Evolutionary conservation across 2,329 filamentous ascomycete species (phyloP).

Genomic region (Fusarium nurragi): DNA sequence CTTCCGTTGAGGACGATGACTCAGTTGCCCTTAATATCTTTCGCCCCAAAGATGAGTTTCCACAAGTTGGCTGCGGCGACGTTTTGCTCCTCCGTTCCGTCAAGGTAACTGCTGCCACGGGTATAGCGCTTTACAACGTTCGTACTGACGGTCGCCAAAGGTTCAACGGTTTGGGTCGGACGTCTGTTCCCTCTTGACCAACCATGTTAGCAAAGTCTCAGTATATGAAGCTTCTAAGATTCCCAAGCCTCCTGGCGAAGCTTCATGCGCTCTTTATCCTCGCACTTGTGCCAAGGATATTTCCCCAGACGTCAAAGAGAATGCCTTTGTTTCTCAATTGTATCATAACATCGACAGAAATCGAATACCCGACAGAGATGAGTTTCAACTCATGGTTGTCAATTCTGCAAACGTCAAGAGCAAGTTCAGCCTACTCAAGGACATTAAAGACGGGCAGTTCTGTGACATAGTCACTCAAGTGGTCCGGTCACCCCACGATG

Average conservation of each 20-base stretch:
- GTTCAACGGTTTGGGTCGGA: conserved; percentile 52
- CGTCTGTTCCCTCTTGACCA: conserved; percentile 56
- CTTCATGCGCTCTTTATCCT: conserved; percentile 45
- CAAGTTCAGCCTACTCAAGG: conserved; percentile 73
- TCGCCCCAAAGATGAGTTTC: conserved; percentile 59
- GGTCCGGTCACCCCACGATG: conserved; percentile 60
- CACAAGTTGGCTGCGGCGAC: conserved; percentile 54
- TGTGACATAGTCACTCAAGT: conserved; percentile 78
- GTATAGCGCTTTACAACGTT: neutral
- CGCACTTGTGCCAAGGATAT: conserved; percentile 32
- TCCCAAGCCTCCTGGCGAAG: conserved; percentile 50
- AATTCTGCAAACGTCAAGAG: conserved; percentile 57
- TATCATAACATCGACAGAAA: conserved; percentile 57
- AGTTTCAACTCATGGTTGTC: conserved; percentile 54
- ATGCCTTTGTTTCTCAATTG: conserved; percentile 59
- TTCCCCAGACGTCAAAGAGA: conserved; percentile 44
- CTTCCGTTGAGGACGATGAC: conserved; percentile 58
- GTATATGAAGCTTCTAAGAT: conserved; percentile 53
- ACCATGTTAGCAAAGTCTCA: conserved; percentile 54
- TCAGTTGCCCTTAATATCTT: conserved; percentile 69
- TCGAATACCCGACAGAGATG: conserved; percentile 52
- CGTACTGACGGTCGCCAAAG: conserved; percentile 45
- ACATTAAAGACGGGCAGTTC: conserved; percentile 66
- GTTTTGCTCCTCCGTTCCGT: conserved; percentile 59
- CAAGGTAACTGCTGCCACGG: conserved; percentile 55